Conservation (phyloP, 2,329 filamentous ascomycete genomes). For the Botrytis sinoallii region DNA sequence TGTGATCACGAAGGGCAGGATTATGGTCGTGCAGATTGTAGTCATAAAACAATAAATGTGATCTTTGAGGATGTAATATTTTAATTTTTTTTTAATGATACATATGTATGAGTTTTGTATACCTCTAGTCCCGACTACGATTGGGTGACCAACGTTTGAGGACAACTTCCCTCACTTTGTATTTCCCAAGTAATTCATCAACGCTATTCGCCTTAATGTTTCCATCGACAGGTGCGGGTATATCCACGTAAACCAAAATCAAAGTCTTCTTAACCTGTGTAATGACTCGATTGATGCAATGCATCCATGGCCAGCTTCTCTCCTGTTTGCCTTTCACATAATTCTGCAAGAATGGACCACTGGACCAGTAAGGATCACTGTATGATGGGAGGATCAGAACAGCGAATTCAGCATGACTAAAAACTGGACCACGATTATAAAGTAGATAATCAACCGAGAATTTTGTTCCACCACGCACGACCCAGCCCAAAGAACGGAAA, state of each 20-base stretch:
- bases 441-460: conserved; percentile 95
- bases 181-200: conserved; percentile 60
- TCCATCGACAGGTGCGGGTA: conserved; percentile 64
- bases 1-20: neutral
- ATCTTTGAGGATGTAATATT: neutral
- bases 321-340: conserved; percentile 49
- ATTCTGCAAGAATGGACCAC: conserved; percentile 46
- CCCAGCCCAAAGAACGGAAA: conserved; percentile 93
- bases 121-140: conserved; percentile 41
- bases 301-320: conserved; percentile 76
- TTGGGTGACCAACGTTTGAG: conserved; percentile 83
- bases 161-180: conserved; percentile 76
- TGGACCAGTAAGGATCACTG: conserved; percentile 66
- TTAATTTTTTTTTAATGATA: neutral
- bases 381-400: conserved; percentile 83
- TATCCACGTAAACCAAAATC: conserved; percentile 85
- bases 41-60: neutral
- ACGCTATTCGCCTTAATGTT: conserved; percentile 53
- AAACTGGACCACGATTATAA: conserved; percentile 88
- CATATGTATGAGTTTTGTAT: neutral
- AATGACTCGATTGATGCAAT: conserved; percentile 85
- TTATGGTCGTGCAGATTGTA: neutral
- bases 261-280: conserved; percentile 87
- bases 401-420: conserved; percentile 92
- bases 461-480: conserved; percentile 87